Conservation (phyloP, 345 rosid species). For the Eucalyptus dawsonii region DNA sequence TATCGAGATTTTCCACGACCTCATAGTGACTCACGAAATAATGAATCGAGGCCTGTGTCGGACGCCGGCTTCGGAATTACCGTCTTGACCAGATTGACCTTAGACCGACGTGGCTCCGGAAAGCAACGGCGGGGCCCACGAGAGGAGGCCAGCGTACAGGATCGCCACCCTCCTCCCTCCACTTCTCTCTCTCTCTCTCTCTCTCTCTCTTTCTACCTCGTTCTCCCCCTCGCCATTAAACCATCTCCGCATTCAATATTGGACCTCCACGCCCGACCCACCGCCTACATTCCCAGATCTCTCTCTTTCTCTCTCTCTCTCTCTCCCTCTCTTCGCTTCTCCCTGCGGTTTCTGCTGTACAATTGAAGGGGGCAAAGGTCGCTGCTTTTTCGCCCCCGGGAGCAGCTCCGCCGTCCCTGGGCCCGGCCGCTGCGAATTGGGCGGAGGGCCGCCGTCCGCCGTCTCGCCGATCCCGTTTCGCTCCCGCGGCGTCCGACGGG, state of each 20-base stretch:
- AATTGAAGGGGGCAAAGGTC: neutral
- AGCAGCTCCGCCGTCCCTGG: neutral
- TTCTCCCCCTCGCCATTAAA: neutral
- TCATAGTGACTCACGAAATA: neutral
- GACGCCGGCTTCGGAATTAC: neutral
- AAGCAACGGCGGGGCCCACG: neutral
- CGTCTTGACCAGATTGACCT: neutral
- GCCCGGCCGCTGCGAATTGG: neutral
- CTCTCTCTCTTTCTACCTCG: neutral
- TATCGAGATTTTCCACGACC: rapidly evolving
- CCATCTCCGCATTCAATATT: neutral
- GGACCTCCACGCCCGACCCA: neutral
- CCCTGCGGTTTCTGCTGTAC: neutral
- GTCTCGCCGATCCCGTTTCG: neutral
- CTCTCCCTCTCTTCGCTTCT: neutral
- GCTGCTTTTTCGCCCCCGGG: neutral
- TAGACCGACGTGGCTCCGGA: neutral
- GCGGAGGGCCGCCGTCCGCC: neutral
- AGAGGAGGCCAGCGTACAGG: neutral
- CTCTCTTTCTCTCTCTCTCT: neutral
- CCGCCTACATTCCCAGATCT: neutral
- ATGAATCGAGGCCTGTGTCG: neutral
- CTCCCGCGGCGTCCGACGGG: neutral
- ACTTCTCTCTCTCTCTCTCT: neutral
- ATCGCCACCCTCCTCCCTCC: neutral